Conservation (phyloP, 2,329 filamentous ascomycete genomes). For the Hypocreales sp. region DNA sequence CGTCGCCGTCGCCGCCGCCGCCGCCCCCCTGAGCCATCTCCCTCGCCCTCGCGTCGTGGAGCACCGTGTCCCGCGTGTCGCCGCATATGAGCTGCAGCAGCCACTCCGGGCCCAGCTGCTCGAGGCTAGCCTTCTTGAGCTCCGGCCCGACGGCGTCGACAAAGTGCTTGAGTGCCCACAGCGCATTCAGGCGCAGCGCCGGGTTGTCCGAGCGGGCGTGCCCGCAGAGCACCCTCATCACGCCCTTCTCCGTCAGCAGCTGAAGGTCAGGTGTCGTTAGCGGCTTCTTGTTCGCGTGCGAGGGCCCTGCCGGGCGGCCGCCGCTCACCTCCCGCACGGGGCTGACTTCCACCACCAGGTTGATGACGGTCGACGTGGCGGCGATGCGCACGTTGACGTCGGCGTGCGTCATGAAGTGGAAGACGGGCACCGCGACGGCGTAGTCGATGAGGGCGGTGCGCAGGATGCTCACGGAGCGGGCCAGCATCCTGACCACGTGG, state of each 20-base stretch:
- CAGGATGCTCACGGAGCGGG: constrained; percentile 69
- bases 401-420: constrained; percentile 57
- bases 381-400: constrained; percentile 73
- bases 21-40: constrained; percentile 21
- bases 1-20: constrained; percentile 36
- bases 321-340: constrained; percentile 66
- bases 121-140: constrained; percentile 62
- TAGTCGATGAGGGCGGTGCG: constrained; percentile 80
- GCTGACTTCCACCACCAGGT: constrained; percentile 76
- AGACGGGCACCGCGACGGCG: constrained; percentile 62
- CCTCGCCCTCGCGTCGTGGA: constrained; percentile 20
- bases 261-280: no score
- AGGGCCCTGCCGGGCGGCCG: no score
- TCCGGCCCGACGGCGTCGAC: constrained; percentile 56
- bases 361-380: constrained; percentile 70
- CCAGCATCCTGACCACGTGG: constrained; percentile 64
- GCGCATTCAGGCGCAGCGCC: constrained; percentile 65
- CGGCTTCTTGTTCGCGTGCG: no score
- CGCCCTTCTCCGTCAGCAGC: constrained; percentile 57
- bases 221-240: constrained; percentile 63
- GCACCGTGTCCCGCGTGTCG: constrained; percentile 37
- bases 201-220: constrained; percentile 71
- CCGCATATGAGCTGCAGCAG: constrained; percentile 62
- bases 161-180: constrained; percentile 91
- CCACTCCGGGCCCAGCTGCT: constrained; percentile 66